Conservation (phyloP, 2,329 filamentous ascomycete species). For the Fusarium irregulare region DNA sequence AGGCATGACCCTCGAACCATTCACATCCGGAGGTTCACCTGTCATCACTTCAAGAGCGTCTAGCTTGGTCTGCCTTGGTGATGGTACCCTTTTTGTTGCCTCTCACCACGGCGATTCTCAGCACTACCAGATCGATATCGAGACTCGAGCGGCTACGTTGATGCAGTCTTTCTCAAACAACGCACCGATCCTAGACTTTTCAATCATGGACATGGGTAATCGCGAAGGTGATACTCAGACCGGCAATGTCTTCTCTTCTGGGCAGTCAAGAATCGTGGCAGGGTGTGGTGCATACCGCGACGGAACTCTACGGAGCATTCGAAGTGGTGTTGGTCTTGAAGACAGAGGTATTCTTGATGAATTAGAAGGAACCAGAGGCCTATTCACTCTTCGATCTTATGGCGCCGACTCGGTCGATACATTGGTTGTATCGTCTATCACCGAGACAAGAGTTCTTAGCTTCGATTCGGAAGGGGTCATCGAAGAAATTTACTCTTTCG, state of each 20-base stretch:
- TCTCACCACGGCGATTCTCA: conserved; percentile 95
- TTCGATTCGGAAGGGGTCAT: conserved; percentile 82
- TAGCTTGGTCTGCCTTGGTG: conserved; percentile 80
- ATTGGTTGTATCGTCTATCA: conserved; percentile 82
- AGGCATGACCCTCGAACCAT: conserved; percentile 73
- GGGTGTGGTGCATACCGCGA: conserved; percentile 92
- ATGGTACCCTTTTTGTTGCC: conserved; percentile 82
- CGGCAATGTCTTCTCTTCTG: conserved; percentile 92
- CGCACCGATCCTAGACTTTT: conserved; percentile 91
- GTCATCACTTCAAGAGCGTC: conserved; percentile 76
- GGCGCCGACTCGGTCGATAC: conserved; percentile 69
- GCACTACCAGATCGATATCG: conserved; percentile 70
- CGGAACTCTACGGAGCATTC: conserved; percentile 87
- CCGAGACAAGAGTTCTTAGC: conserved; percentile 83
- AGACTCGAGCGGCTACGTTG: conserved; percentile 64
- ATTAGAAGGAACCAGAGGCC: conserved; percentile 76
- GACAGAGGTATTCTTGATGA: conserved; percentile 86
- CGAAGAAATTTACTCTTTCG: conserved; percentile 84
- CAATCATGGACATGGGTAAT: conserved; percentile 95
- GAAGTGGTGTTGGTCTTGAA: conserved; percentile 93
- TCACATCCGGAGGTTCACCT: conserved; percentile 46
- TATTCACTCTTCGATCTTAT: conserved; percentile 74
- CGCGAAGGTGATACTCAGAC: conserved; percentile 78
- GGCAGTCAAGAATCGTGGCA: conserved; percentile 92
- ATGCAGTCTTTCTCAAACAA: conserved; percentile 81